Evolutionary conservation across 108 stramenopile species (phyloP).

Genomic region (Mediolabrus comicus): DNA sequence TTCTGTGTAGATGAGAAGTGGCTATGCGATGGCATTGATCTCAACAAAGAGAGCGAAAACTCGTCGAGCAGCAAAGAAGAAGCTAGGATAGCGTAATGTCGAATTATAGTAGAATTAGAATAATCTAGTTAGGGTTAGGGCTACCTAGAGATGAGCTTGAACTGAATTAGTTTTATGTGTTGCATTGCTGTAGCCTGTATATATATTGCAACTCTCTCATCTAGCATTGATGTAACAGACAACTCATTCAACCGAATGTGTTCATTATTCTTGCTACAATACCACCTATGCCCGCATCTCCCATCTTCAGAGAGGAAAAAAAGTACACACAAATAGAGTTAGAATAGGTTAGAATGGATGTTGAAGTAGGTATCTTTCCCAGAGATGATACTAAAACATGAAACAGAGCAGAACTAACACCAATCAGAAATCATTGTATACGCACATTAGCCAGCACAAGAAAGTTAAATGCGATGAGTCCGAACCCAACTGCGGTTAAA

Average conservation of each 20-base stretch:
- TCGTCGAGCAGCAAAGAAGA: background rate
- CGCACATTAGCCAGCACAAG: constrained; percentile 76
- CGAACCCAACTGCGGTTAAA: constrained; percentile 80
- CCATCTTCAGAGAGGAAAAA: constrained; percentile 43
- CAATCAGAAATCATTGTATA: background rate
- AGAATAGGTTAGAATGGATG: background rate
- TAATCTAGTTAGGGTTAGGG: too few relatives aligned
- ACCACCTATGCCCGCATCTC: constrained; percentile 80
- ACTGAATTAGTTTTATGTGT: too few relatives aligned
- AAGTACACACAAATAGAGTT: too few relatives aligned
- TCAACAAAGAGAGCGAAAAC: background rate
- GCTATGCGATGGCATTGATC: background rate
- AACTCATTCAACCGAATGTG: constrained; percentile 21
- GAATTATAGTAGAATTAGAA: background rate
- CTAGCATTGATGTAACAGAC: too few relatives aligned
- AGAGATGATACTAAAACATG: background rate
- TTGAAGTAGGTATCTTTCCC: background rate
- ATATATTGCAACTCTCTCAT: too few relatives aligned
- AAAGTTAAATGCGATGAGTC: constrained; percentile 84
- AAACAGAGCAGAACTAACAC: background rate
- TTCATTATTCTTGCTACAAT: constrained; percentile 79
- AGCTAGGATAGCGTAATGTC: background rate
- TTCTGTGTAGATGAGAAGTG: background rate
- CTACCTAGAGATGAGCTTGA: too few relatives aligned
- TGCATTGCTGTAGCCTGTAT: background rate